Evolutionary conservation across 371 early-diverging fungal genomes (phyloP), one percentile per base, ranked within the genome.

Genomic region (Chytridium lagenaria): DNA sequence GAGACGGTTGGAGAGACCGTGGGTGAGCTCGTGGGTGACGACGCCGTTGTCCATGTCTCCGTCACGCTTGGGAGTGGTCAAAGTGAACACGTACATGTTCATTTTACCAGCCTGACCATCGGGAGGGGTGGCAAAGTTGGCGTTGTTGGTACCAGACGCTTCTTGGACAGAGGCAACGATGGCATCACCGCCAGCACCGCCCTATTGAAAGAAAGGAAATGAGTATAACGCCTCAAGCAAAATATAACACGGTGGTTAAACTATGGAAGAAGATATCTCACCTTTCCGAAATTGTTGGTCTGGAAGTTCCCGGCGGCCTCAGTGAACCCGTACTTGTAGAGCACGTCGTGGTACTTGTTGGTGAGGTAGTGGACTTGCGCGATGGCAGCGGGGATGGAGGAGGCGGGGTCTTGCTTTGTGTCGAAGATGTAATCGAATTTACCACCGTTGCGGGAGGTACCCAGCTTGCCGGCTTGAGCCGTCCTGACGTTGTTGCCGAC

Each of bases 101-200:
- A 85, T 80, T 22, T 28, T 50, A n/a, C 74, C 72, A 19, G 50
- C 0, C 52, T 70, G 66, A 22, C 85, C 85, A 65, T 85, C 85
- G 10, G 82, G 76, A 15, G 80, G 78, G n/a, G 81, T 78, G 15
- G 68, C 68, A 71, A 85, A 83, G 73, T 80, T 80, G 57, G 85
- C 80, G 67, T 83, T 83, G 75, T 79, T 74, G 33, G 67, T 65
- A 16, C 77, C 77, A 30, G 15, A 3, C 19, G 71, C 59, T 55
- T 69, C 71, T 57, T 82, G 83, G 7, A 55, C 69, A 40, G 33
- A 73, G 50, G 74, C 77, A 68, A 93, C 88, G 3, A 96, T 94
- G 1, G 92, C 90, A 79, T 97, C 97, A 59, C 84, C 83, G 30
- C 80, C 89, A 23, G 72, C 34, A 26, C 77, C 84, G 26, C 80